Conservation (phyloP, 257 asterid species). For the Salvia splendens region DNA sequence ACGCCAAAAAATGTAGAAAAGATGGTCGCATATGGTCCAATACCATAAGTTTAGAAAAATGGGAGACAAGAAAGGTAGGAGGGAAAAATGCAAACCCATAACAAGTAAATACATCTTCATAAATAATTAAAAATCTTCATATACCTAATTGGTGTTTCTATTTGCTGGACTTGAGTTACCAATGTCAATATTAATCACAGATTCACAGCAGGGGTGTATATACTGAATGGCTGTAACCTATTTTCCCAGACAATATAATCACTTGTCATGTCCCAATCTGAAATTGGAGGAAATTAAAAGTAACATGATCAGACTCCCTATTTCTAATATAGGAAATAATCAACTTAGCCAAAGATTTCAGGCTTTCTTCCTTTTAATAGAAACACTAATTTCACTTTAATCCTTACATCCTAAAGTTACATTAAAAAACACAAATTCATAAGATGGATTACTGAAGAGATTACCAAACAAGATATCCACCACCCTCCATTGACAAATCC, state of each 20-base stretch:
- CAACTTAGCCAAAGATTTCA: slow-evolving; percentile 25
- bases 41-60: background rate
- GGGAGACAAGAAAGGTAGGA: slow-evolving; percentile 2
- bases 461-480: background rate
- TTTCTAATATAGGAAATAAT: background rate
- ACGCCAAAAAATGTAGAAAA: slow-evolving; percentile 8
- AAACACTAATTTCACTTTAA: slow-evolving; percentile 19
- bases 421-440: slow-evolving; percentile 11
- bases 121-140: slow-evolving; percentile 4
- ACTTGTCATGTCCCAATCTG: background rate
- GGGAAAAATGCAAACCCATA: background rate
- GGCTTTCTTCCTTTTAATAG: background rate
- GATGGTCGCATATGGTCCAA: background rate
- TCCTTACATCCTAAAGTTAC: slow-evolving; percentile 11
- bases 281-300: background rate
- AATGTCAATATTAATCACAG: slow-evolving; percentile 8
- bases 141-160: background rate
- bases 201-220: background rate
- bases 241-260: slow-evolving; percentile 1
- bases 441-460: background rate
- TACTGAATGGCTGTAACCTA: slow-evolving; percentile 14
- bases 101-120: background rate
- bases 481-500: slow-evolving; percentile 23
- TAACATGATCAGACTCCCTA: background rate
- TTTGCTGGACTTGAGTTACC: slow-evolving; percentile 3